phyloP scores from a whole-genome alignment of 768 basidiomycete species.

The Mycena belliarum region DNA sequence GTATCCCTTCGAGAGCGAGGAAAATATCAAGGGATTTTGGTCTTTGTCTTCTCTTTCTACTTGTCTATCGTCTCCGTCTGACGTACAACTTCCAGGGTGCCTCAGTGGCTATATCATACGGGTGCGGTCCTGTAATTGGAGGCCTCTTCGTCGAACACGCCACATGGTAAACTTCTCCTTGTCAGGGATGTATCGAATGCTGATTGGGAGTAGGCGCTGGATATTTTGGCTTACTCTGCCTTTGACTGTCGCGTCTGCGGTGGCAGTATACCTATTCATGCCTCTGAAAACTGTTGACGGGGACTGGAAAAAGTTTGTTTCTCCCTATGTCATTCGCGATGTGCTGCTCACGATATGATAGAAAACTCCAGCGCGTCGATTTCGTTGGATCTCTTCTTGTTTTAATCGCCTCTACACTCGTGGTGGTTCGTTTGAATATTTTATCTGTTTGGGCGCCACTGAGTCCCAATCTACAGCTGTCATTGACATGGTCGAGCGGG shows the following conservation, averaged over 20 bases:
- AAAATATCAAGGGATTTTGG: constrained; percentile 59
- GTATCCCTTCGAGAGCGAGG: constrained; percentile 55
- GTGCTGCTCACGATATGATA: constrained; percentile 9
- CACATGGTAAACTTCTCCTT: constrained; percentile 13
- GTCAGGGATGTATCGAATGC: too few relatives aligned
- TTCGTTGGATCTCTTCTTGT: constrained; percentile 49
- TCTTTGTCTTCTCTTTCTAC: background rate
- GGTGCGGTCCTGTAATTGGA: constrained; percentile 54
- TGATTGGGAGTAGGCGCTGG: constrained; percentile 35
- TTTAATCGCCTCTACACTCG: constrained; percentile 46
- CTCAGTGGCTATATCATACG: constrained; percentile 50
- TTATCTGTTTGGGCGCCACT: background rate
- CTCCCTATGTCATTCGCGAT: too few relatives aligned
- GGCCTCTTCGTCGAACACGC: constrained; percentile 48
- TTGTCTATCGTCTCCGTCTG: background rate
- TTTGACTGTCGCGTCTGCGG: constrained; percentile 41
- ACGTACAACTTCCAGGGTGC: constrained; percentile 28
- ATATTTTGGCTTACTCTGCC: constrained; percentile 59
- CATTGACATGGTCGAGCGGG: constrained; percentile 46
- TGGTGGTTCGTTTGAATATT: constrained; percentile 40
- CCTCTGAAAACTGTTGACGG: constrained; percentile 56
- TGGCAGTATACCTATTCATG: constrained; percentile 49
- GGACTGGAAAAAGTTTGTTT: constrained; percentile 35
- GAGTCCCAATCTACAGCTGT: constrained; percentile 9
- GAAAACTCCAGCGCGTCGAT: constrained; percentile 53